Evolutionary conservation across 805 yeast species (phyloP).

Genomic region (Wickerhamiella occidentalis): DNA sequence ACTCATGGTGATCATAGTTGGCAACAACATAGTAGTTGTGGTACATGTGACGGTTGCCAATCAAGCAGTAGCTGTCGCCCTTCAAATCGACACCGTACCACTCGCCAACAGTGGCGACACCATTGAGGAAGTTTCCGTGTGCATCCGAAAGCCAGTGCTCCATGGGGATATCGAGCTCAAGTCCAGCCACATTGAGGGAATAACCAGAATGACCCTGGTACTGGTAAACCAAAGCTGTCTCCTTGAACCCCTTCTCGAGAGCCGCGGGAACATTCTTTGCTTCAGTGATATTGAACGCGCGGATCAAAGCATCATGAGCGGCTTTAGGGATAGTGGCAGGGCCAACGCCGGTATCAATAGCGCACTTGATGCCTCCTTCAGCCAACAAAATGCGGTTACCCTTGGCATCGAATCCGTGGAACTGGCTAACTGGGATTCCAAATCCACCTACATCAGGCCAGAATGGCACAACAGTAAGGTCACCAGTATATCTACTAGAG

Average conservation of each 20-base stretch:
- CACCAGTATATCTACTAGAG: background rate
- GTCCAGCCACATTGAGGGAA: background rate
- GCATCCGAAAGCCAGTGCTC: background rate
- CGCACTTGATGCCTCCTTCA: background rate
- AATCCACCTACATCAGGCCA: background rate
- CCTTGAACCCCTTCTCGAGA: background rate
- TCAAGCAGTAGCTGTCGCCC: background rate
- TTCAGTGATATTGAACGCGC: background rate
- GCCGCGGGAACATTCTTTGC: background rate
- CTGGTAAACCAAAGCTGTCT: background rate
- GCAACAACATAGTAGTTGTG: background rate
- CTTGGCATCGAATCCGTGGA: background rate
- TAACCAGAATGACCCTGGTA: background rate
- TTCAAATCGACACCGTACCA: background rate
- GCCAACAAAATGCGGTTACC: background rate
- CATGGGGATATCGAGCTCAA: background rate
- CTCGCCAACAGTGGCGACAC: background rate
- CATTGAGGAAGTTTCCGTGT: background rate
- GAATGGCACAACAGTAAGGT: background rate
- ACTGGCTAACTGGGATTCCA: background rate
- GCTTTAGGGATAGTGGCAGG: background rate
- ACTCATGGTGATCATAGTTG: background rate
- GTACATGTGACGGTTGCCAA: background rate
- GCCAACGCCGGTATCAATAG: background rate
- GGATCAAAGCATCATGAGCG: background rate